Conservation (phyloP, 192 early-diverging fungal genomes). For the Coemansia sp. region DNA sequence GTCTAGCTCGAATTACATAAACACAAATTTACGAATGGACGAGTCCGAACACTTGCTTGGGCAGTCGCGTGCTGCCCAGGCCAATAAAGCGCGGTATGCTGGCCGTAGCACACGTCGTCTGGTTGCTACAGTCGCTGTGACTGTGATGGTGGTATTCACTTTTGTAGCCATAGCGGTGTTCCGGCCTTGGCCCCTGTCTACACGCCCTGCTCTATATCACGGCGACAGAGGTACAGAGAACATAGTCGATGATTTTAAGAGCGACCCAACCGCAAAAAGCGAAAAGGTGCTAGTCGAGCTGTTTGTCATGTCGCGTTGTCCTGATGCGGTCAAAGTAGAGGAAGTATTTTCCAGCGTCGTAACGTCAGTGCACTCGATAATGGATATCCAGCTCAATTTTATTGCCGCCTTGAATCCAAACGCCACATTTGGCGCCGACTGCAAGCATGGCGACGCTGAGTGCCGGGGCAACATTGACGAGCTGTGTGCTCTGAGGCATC, state of each 20-base stretch:
- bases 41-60: slow-evolving; percentile 3
- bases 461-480: slow-evolving; percentile 57
- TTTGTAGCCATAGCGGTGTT: not conserved
- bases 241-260: not conserved
- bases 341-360: slow-evolving; percentile 35
- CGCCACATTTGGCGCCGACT: slow-evolving; percentile 34
- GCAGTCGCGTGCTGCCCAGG: not conserved
- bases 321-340: slow-evolving; percentile 64
- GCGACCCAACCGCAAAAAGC: not conserved
- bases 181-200: not conserved
- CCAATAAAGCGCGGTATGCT: not conserved
- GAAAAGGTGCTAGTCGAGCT: slow-evolving; percentile 60
- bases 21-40: slow-evolving; percentile 6
- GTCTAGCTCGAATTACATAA: not conserved
- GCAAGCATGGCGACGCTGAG: slow-evolving; percentile 59
- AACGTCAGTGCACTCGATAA: slow-evolving; percentile 48
- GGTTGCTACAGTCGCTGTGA: not conserved
- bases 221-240: not conserved
- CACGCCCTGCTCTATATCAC: not conserved
- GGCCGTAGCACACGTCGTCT: not conserved
- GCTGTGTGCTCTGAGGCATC: slow-evolving; percentile 45
- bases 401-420: slow-evolving; percentile 48
- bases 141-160: not conserved
- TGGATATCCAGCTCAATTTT: slow-evolving; percentile 53
- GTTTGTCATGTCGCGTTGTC: slow-evolving; percentile 77